Percentiles rank a stretch among this genome's conserved stretches.
phyloP scores from a whole-genome alignment of 768 basidiomycete genomes.

The Dacryopinax spathularia region DNA sequence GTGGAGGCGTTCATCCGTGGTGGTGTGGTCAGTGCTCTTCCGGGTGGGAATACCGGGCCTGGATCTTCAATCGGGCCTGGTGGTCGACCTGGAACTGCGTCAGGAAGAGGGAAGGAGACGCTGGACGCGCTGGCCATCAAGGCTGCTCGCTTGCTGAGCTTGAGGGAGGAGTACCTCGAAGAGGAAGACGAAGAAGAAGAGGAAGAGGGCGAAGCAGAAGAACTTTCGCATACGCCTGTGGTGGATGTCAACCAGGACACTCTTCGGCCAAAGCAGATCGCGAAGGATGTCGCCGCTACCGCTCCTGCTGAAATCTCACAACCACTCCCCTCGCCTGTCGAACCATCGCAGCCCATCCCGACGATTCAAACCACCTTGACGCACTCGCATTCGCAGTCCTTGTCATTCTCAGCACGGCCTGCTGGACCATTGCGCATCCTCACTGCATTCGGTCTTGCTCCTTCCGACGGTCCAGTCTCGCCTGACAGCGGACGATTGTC shows the following conservation, averaged over 20 bases:
- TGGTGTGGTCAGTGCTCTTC: constrained; percentile 32
- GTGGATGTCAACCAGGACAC: background rate
- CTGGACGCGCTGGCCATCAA: constrained; percentile 7
- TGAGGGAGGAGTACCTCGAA: constrained; percentile 7
- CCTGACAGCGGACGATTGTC: background rate
- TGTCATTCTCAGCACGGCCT: background rate
- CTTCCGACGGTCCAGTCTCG: background rate
- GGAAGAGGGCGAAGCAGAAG: constrained; percentile 27
- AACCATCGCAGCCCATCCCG: no score
- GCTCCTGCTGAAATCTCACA: background rate
- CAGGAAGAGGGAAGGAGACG: constrained; percentile 2
- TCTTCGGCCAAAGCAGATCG: background rate
- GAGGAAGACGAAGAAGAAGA: constrained; percentile 22
- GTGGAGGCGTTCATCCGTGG: constrained; percentile 54
- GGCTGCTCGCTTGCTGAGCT: constrained; percentile 25
- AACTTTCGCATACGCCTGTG: background rate
- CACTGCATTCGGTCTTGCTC: background rate
- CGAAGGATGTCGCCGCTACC: background rate
- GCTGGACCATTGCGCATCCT: background rate
- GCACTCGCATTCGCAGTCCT: background rate
- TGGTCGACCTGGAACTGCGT: background rate
- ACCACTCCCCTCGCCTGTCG: no score
- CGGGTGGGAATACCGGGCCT: constrained; percentile 1
- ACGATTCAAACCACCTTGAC: background rate
- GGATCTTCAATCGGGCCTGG: background rate